Evolutionary conservation across 2,329 filamentous ascomycete species (phyloP), one percentile per base, ranked within the genome.

Genomic region (Erysiphe pulchra): DNA sequence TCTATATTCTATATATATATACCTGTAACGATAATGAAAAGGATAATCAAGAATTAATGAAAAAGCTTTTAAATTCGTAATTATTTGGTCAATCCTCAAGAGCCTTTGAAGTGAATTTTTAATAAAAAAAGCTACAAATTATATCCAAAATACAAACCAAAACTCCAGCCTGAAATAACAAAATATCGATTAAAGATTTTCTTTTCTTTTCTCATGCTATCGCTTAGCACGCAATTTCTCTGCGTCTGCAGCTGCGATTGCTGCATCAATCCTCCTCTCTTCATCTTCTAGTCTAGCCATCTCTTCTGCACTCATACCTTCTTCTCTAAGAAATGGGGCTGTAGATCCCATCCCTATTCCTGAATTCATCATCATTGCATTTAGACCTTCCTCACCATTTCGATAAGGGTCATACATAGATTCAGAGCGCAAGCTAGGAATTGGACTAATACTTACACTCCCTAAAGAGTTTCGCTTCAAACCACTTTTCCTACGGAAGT

Each of bases 231-330:
- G 39, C 17, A 24, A 14, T 16, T 30, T 32, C 12, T 44, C 42
- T 18, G 42, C 47, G 32, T 55, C 55, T 16, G 54, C 52, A 30
- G 53, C 54, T 38, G 53, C 55, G 45, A 56, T 56, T 31, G 55
- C 55, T 37, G 50, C 51, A 47, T 56, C 55, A 17, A 56, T 56
- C 44, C 51, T 53, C 47, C 54, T 50, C 50, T 57, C 55, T 41
- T 57, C 55, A 18, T 57, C 55, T 34, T 56, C 55, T 42, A 55
- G 44, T 47, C 50, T 47, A 45, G 49, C 50, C 2, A 53, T 38
- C 41, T 57, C 55, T 7, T 55, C 55, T 1, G 49, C 45, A 31
- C 47, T 55, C 51, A 56, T 53, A 4, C 52, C 50, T 36, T 51
- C 49, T 34, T 53, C 52, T 2, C 47, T 47, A 12, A 55, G 44